These are phyloP conservation scores for Phellinidium pouzarii DNA, from an alignment of 1,284 basidiomycete genomes.

Conservation along the genomic window DNA sequence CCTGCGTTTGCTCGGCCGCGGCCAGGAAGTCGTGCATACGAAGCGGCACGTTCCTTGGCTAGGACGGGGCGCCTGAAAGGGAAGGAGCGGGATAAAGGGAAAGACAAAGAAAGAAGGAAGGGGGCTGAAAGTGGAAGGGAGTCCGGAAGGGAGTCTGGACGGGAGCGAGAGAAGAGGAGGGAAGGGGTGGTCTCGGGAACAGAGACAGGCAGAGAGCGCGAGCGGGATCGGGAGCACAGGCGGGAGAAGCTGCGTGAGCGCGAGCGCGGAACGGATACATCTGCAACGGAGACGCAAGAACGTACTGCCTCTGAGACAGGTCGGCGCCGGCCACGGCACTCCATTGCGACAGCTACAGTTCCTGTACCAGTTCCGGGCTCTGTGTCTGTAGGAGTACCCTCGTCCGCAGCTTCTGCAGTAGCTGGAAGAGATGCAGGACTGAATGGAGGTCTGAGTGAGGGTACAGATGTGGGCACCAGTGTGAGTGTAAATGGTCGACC, in stretches of 20 bases:
- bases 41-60: constrained; percentile 2
- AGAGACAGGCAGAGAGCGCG: constrained; percentile 1
- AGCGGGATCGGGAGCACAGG: neutral
- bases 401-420: neutral
- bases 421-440: neutral
- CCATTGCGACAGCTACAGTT: neutral
- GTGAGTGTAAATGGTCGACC: neutral
- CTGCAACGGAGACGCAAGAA: constrained; percentile 15
- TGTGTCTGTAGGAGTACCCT: neutral
- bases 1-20: constrained; percentile 15
- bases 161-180: constrained; percentile 1
- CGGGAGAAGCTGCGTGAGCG: neutral
- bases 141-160: neutral
- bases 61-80: constrained; percentile 1
- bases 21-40: constrained; percentile 10
- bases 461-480: neutral
- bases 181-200: neutral
- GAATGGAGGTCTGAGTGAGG: neutral
- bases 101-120: neutral
- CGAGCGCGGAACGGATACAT: constrained; percentile 14
- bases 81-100: neutral
- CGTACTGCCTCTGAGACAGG: neutral
- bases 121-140: neutral
- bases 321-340: neutral
- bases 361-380: neutral